phyloP scores from a whole-genome alignment of 352 stramenopile genomes.

The Globisporangium polare region DNA sequence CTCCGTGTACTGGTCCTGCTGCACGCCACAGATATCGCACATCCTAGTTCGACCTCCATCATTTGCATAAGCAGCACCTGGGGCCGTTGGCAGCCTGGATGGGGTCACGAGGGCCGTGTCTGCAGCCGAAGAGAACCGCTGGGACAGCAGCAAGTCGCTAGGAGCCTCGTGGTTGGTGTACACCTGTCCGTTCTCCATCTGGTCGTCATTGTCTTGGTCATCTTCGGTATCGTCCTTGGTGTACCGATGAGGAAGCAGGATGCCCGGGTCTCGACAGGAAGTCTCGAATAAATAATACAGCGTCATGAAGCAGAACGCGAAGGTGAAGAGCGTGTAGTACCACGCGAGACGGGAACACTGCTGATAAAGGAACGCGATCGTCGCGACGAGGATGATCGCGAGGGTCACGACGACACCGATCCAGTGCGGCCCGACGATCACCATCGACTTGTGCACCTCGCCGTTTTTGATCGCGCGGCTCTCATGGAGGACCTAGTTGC shows the following conservation, averaged over 20 bases:
- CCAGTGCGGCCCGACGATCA: slow-evolving; percentile 79
- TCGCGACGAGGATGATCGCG: slow-evolving; percentile 54
- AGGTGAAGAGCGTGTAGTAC: slow-evolving; percentile 56
- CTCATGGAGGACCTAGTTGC: slow-evolving; percentile 45
- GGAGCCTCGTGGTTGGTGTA: background rate
- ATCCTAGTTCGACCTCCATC: slow-evolving; percentile 15
- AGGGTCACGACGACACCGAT: slow-evolving; percentile 71
- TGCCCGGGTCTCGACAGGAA: slow-evolving; percentile 71
- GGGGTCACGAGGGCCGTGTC: background rate
- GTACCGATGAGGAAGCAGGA: slow-evolving; percentile 32
- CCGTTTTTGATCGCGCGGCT: slow-evolving; percentile 25
- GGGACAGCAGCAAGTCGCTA: slow-evolving; percentile 7
- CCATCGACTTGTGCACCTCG: slow-evolving; percentile 21
- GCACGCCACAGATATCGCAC: slow-evolving; percentile 68
- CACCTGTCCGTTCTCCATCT: background rate
- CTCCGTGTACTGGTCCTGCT: slow-evolving; percentile 56
- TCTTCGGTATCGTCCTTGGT: slow-evolving; percentile 22
- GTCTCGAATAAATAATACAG: slow-evolving; percentile 72
- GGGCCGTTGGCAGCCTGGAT: slow-evolving; percentile 18
- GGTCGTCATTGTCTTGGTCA: background rate
- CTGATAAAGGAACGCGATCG: slow-evolving; percentile 56
- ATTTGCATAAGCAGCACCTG: slow-evolving; percentile 12
- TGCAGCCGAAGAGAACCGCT: background rate
- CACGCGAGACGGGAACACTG: slow-evolving; percentile 44
- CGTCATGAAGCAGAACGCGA: slow-evolving; percentile 48